Evolutionary conservation across 495 filamentous ascomycete species (phyloP).

Genomic region (Daldinia decipiens): DNA sequence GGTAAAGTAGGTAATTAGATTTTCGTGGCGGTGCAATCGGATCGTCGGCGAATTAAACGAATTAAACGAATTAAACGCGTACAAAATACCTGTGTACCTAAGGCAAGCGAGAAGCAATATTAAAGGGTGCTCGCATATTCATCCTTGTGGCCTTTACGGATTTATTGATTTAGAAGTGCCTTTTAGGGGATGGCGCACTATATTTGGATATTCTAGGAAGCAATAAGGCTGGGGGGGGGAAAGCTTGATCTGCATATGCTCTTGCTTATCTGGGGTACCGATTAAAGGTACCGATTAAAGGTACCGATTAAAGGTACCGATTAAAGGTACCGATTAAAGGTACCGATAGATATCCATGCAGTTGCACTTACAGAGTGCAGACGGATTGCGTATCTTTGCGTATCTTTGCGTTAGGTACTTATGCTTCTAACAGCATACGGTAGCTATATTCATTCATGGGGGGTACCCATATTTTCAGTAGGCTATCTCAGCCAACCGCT

Average conservation of each 20-base stretch:
- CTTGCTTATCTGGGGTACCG: neutral
- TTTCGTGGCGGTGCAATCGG: conserved; percentile 28
- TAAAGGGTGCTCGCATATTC: conserved; percentile 32
- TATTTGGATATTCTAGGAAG: neutral
- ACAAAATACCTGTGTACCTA: neutral
- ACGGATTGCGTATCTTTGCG: neutral
- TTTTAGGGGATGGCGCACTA: conserved; percentile 4
- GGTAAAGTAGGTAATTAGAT: conserved; percentile 7
- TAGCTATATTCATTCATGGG: neutral
- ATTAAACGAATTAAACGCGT: conserved; percentile 22
- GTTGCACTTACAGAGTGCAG: neutral
- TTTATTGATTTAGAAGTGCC: neutral
- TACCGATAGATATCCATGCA: neutral
- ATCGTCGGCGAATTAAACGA: conserved; percentile 16
- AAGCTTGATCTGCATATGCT: conserved; percentile 4
- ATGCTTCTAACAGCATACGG: neutral
- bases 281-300: neutral
- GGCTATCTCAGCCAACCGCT: conserved; percentile 3
- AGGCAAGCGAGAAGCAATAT: conserved; percentile 15
- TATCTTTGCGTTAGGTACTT: too few relatives aligned
- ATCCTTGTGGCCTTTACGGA: conserved; percentile 12
- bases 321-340: neutral
- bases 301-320: neutral
- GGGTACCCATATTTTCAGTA: neutral
- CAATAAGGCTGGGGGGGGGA: conserved; percentile 9